Base-by-base conservation (phyloP, 345 rosid species). In the Eucalyptus sideroxylon region DNA sequence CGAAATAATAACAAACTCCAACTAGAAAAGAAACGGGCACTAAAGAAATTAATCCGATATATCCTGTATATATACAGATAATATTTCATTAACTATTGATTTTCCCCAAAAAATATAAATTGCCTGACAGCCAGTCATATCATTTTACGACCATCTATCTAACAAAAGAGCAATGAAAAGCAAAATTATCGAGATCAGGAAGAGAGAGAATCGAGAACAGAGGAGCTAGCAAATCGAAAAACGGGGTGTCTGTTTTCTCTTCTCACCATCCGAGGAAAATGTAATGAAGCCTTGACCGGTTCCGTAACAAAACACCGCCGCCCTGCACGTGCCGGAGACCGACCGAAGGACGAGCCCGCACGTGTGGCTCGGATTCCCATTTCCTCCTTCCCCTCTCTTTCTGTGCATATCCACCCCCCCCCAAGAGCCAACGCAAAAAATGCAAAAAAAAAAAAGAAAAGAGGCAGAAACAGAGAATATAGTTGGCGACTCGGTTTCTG, bases 391-490 rank as follows among this genome's bases (percentile, higher is more conserved):
- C 67, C 82, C 45, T 4, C 9, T n/a, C 56, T 21, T 26, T 11
- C 50, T 69, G 45, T 80, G 59, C 86, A 34, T 72, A 11, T 83
- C 27, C 42, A 42, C 40, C 59, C 30, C 59, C 30, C 14, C 1
- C 8, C 1, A 34, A 37, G 82, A 19, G 44, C 26, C 81, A 17
- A 4, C 12, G 7, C 42, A 2, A 67, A 67, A 67, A 3, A 8
- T n/a, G 9, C 9, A 0, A 16, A 4, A n/a, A n/a, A 65, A 17
- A 17, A 16, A 1, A 17, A 3, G 3, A 2, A 51, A 0, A 51
- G 23, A 17, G 44, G 44, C 26, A 17, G 82, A 34, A 37, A 37
- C 45, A 19, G 21, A 72, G 82, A 34, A 34, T 5, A 37, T 19
- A 19, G 27, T 72, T 40, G 85, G 47, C 24, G 15, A 77, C 85